Conservation (phyloP, 1,139 yeast genomes). For the Candida anutae region DNA sequence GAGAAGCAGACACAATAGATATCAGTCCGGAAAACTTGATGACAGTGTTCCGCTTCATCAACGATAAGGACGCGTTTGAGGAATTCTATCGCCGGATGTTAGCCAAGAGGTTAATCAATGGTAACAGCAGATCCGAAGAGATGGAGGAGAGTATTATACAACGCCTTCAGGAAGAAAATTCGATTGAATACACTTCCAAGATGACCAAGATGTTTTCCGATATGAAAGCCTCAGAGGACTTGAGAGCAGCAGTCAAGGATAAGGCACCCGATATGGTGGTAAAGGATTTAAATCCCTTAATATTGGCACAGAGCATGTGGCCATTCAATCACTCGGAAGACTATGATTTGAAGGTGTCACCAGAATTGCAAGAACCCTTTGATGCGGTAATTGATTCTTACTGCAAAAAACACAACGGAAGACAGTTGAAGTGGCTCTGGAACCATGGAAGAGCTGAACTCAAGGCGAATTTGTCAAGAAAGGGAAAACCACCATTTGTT, state of each 20-base stretch:
- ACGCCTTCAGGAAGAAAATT: conserved; percentile 82
- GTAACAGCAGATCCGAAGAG: conserved; percentile 73
- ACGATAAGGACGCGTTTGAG: conserved; percentile 94
- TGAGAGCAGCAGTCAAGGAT: conserved; percentile 60
- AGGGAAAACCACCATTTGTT: conserved; percentile 75
- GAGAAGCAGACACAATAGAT: conserved; percentile 61
- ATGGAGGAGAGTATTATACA: conserved; percentile 85
- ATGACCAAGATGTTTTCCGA: conserved; percentile 96
- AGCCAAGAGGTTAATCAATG: conserved; percentile 82
- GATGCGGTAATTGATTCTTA: conserved; percentile 65
- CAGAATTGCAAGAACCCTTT: conserved; percentile 56
- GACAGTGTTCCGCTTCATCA: conserved; percentile 80
- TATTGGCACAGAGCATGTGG: conserved; percentile 88
- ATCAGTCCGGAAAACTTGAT: conserved; percentile 81
- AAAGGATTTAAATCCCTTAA: conserved; percentile 65
- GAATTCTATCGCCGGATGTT: conserved; percentile 83
- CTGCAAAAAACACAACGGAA: conserved; percentile 70
- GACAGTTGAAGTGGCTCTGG: conserved; percentile 95
- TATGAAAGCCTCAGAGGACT: conserved; percentile 77
- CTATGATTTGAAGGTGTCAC: conserved; percentile 34
- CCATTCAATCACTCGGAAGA: conserved; percentile 52
- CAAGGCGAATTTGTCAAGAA: conserved; percentile 77
- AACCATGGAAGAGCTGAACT: conserved; percentile 89
- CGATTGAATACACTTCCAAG: conserved; percentile 87
- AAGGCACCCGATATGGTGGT: conserved; percentile 33